These are phyloP conservation scores for Trichosanthes truncata DNA, from an alignment of 306 rosid genomes.

Conservation along the genomic window DNA sequence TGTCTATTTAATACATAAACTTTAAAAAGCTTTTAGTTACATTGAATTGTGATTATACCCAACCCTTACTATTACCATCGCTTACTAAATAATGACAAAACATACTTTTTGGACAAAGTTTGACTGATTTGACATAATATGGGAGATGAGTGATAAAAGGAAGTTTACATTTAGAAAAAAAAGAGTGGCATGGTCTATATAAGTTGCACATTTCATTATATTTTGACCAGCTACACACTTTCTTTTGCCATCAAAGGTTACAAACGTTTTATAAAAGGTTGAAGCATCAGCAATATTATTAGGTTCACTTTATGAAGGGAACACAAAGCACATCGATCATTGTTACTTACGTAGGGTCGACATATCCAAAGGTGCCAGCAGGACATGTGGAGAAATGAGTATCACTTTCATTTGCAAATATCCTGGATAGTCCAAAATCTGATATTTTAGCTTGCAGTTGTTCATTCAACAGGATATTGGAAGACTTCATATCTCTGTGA, in stretches of 20 bases:
- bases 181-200: too few species aligned
- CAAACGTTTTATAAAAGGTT: too few species aligned
- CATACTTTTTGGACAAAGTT: background rate
- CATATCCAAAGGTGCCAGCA: conserved; percentile 19
- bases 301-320: background rate
- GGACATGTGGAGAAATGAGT: conserved; percentile 16
- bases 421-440: conserved; percentile 21
- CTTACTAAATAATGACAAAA: background rate
- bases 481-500: conserved; percentile 17
- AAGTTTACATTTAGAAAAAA: background rate
- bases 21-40: too few species aligned
- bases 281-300: background rate
- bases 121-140: too few species aligned
- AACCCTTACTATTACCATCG: background rate
- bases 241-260: background rate
- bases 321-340: background rate
- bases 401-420: conserved; percentile 2
- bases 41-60: background rate
- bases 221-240: background rate
- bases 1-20: background rate
- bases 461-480: conserved; percentile 21
- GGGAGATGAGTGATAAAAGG: background rate
- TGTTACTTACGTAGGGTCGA: conserved; percentile 23
- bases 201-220: too few species aligned
- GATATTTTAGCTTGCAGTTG: conserved; percentile 25